These are phyloP conservation scores for Spiromastix sp. DNA, from an alignment of 2,329 filamentous ascomycete genomes.

Conservation along the genomic window DNA sequence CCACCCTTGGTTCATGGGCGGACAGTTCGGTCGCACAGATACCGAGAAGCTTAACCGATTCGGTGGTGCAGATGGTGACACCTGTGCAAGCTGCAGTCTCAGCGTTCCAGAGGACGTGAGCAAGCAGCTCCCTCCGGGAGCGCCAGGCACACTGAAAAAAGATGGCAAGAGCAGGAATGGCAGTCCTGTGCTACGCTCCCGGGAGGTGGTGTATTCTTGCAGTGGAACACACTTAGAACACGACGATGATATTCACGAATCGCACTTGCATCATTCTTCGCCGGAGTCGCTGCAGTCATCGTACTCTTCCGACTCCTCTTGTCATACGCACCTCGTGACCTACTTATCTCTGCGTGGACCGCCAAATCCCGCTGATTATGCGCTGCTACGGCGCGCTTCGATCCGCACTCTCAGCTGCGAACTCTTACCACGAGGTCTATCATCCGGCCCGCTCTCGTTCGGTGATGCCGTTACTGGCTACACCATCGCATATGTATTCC, in stretches of 20 bases:
- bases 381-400: constrained; percentile 45
- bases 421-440: constrained; percentile 44
- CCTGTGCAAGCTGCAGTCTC: constrained; percentile 49
- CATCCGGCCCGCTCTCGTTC: constrained; percentile 49
- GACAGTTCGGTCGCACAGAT: constrained; percentile 29
- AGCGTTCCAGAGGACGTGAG: constrained; percentile 44
- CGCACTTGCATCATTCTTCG: constrained; percentile 27
- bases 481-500: constrained; percentile 51
- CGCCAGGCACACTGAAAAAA: constrained; percentile 40
- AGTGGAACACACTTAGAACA: constrained; percentile 28
- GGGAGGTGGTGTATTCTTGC: constrained; percentile 43
- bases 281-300: constrained; percentile 32
- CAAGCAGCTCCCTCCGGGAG: constrained; percentile 42
- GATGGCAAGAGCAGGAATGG: constrained; percentile 41
- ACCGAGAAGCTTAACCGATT: constrained; percentile 35
- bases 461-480: constrained; percentile 46
- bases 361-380: constrained; percentile 42
- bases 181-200: constrained; percentile 45
- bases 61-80: constrained; percentile 37
- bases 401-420: constrained; percentile 50
- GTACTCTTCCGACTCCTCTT: constrained; percentile 34
- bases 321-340: constrained; percentile 46
- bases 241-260: constrained; percentile 25
- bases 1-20: constrained; percentile 42
- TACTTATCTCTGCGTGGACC: constrained; percentile 50